Evolutionary conservation across 768 basidiomycete species (phyloP).

Genomic region (Leccinum variicolor): DNA sequence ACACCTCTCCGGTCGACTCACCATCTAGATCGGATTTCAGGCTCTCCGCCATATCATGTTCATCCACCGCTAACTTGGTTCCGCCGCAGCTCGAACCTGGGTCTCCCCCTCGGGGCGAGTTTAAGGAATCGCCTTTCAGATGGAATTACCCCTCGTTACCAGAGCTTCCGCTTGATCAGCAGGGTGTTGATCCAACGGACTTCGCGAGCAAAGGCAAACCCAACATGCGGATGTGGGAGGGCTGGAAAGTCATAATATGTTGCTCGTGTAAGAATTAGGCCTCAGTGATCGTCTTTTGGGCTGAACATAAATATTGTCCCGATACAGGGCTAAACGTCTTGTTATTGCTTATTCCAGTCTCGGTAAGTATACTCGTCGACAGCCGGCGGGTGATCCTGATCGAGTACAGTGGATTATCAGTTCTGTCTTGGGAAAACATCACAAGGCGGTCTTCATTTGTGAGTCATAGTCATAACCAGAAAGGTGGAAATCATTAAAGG

Average conservation of each 20-base stretch:
- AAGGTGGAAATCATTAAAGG: not conserved
- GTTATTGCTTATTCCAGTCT: slow-evolving; percentile 60
- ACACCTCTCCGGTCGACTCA: slow-evolving; percentile 9
- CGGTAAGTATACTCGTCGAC: slow-evolving; percentile 42
- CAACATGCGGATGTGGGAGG: slow-evolving; percentile 34
- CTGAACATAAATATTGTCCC: not conserved
- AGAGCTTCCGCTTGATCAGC: slow-evolving; percentile 15
- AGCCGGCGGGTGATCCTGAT: not conserved
- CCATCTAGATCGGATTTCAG: slow-evolving; percentile 20
- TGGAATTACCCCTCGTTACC: slow-evolving; percentile 29
- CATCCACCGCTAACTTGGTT: slow-evolving; percentile 23
- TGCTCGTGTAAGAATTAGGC: slow-evolving; percentile 49
- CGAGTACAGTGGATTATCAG: slow-evolving; percentile 52
- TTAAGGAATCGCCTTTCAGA: slow-evolving; percentile 28
- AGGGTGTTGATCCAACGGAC: not conserved
- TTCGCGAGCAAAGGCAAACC: slow-evolving; percentile 1
- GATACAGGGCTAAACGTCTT: slow-evolving; percentile 66
- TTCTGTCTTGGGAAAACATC: slow-evolving; percentile 43
- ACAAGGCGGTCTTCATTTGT: slow-evolving; percentile 63
- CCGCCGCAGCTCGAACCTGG: slow-evolving; percentile 11
- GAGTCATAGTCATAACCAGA: slow-evolving; percentile 18
- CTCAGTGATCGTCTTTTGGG: not conserved
- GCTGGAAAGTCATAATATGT: slow-evolving; percentile 52
- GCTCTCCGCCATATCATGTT: slow-evolving; percentile 23
- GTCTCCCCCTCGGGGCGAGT: slow-evolving; percentile 16